These are phyloP conservation scores for Phylloboletellus chloephorus DNA, from an alignment of 1,284 basidiomycete genomes.

Conservation along the genomic window DNA sequence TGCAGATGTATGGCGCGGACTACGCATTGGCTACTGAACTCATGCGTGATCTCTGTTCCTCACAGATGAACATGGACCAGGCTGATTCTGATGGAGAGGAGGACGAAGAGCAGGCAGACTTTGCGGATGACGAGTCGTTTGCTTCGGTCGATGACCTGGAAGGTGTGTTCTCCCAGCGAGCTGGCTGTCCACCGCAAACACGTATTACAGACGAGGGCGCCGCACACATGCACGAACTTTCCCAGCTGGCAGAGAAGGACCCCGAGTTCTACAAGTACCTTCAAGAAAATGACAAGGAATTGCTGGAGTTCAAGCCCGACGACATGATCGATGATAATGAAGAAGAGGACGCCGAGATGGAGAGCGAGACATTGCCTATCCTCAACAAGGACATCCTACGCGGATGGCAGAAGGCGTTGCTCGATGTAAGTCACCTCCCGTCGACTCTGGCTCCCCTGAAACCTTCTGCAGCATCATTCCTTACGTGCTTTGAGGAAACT, in stretches of 20 bases:
- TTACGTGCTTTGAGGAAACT: slow-evolving; percentile 81
- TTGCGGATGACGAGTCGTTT: slow-evolving; percentile 66
- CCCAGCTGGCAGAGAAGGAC: slow-evolving; percentile 89
- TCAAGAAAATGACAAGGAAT: slow-evolving; percentile 89
- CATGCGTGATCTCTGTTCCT: slow-evolving; percentile 10
- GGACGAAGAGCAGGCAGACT: slow-evolving; percentile 43
- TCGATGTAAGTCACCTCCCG: slow-evolving; percentile 57
- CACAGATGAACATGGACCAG: slow-evolving; percentile 39
- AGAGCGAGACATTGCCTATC: slow-evolving; percentile 47
- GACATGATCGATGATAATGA: slow-evolving; percentile 40
- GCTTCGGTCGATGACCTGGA: slow-evolving; percentile 73
- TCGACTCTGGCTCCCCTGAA: slow-evolving; percentile 1
- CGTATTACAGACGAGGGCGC: slow-evolving; percentile 55
- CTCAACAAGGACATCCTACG: slow-evolving; percentile 75
- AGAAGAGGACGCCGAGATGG: slow-evolving; percentile 36
- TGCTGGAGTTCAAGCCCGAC: slow-evolving; percentile 71
- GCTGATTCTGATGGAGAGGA: slow-evolving; percentile 41
- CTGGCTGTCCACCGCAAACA: slow-evolving; percentile 7
- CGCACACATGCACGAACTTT: slow-evolving; percentile 76
- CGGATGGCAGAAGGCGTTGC: slow-evolving; percentile 86
- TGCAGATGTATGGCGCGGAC: slow-evolving; percentile 19
- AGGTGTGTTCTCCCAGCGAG: slow-evolving; percentile 36
- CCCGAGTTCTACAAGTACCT: slow-evolving; percentile 99
- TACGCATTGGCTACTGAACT: slow-evolving; percentile 2
- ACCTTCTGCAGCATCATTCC: slow-evolving; percentile 67